Evolutionary conservation across 306 rosid genomes (phyloP), one percentile per base, ranked within the genome.

Genomic region (Parietaria judaica): DNA sequence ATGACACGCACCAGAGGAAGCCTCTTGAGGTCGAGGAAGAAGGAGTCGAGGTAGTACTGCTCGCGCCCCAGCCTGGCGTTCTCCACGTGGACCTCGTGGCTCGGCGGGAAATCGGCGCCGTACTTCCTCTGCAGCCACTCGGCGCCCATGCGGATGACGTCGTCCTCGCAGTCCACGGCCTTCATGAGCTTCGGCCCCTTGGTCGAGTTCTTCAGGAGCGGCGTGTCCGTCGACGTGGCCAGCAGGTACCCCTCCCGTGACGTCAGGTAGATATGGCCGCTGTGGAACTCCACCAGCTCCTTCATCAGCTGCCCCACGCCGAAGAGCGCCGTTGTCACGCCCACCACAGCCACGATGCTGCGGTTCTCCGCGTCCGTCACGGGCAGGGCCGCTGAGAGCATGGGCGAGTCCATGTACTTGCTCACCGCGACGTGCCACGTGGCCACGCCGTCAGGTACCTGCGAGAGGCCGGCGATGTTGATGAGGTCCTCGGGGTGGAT

Each of bases 341-440:
- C 97, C 64, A 94, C 99, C 55, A 94, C 99, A 8, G 99, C 99
- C 67, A 94, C 85, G 62, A 86, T 82, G 60, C 82, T 94, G 74
- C 84, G 77, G 66, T 94, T 94, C 17, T 88, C 71, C 72, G 95
- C 63, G 60, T 88, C 95, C 64, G 89, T 86, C 66, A 94, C 97
- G 9, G 97, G 97, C 65, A 94, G 84, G 31, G 99, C 97, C 36
- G 99, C 99, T 4, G 99, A 94, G 68, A 94, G 99, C 73, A 94
- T 68, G 5, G 99, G 99, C 10, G 97, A 87, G 78, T 84, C 94
- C 2, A 87, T 75, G n/a, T 72, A 94, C 77, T 94, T 94, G 86
- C 99, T 94, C 70, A 94, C 99, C 2, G 94, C 80, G 6, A 94
- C 99, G 45, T 94, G 95, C 99, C 99, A 94, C 0, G 99, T 82